Conservation (phyloP, 257 asterid genomes). For the Leptodermis oblonga region DNA sequence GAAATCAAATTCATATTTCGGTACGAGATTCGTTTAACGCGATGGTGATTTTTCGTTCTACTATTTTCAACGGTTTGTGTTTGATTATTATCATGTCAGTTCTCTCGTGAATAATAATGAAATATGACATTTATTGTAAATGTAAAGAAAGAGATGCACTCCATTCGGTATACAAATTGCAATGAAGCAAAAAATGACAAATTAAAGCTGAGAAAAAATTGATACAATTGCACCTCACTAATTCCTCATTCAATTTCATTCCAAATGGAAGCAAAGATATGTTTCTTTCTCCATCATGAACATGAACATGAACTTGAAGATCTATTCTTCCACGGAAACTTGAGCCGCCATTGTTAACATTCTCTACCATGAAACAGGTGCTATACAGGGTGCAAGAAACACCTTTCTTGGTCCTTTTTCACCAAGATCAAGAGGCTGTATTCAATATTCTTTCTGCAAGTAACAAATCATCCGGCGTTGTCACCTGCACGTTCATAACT, state of each 20-base stretch:
- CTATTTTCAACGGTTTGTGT: too few relatives aligned
- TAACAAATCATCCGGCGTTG: constrained; percentile 89
- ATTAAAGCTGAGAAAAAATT: not conserved
- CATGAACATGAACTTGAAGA: not conserved
- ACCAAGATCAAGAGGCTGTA: constrained; percentile 22
- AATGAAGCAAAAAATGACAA: too few relatives aligned
- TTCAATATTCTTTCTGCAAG: constrained; percentile 90
- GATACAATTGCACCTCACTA: not conserved
- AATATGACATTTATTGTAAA: too few relatives aligned
- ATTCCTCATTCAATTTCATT: not conserved
- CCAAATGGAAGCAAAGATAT: not conserved
- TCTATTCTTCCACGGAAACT: not conserved
- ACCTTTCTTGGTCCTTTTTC: not conserved
- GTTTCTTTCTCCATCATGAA: not conserved
- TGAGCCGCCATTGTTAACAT: not conserved
- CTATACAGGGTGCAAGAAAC: not conserved
- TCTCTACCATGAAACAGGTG: not conserved
- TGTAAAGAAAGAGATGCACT: too few relatives aligned
- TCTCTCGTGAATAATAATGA: too few relatives aligned
- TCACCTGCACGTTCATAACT: constrained; percentile 55
- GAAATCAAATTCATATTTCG: too few relatives aligned
- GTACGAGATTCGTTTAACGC: too few relatives aligned
- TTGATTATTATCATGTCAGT: too few relatives aligned
- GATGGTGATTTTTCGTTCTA: too few relatives aligned
- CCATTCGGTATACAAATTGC: too few relatives aligned